These are phyloP conservation scores for Cercospora brassicicola DNA, from an alignment of 2,329 filamentous ascomycete species.

Conservation along the genomic window DNA sequence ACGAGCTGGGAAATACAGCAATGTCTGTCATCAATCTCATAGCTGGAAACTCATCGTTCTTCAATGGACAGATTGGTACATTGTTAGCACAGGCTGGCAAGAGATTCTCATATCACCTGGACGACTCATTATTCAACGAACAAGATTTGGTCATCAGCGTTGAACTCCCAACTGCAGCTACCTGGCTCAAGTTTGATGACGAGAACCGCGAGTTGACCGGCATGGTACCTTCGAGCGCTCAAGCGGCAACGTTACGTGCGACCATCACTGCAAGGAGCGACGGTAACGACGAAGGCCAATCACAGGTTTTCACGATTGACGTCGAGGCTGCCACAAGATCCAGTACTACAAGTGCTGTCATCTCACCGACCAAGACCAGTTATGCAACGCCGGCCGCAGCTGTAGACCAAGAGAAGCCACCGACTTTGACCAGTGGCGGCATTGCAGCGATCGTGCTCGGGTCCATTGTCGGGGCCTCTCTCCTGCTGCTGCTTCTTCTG, in stretches of 20 bases:
- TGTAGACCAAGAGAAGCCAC: background rate
- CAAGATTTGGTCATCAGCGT: conserved; percentile 47
- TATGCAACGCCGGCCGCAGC: conserved; percentile 5
- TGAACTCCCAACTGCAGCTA: conserved; percentile 45
- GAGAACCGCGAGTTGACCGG: conserved; percentile 50
- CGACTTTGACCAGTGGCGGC: conserved; percentile 23
- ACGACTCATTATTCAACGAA: conserved; percentile 45
- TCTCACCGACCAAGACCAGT: conserved; percentile 4
- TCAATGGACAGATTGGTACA: conserved; percentile 46
- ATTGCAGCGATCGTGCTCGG: conserved; percentile 41
- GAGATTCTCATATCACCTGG: conserved; percentile 51
- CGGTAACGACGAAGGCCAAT: conserved; percentile 36
- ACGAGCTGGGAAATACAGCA: conserved; percentile 61
- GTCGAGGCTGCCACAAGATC: conserved; percentile 30
- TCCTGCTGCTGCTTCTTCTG: conserved; percentile 30
- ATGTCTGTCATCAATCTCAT: conserved; percentile 53
- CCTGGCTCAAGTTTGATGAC: conserved; percentile 54
- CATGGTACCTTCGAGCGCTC: conserved; percentile 47
- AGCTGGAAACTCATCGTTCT: conserved; percentile 42
- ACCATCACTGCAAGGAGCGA: conserved; percentile 46
- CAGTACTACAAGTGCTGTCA: conserved; percentile 7
- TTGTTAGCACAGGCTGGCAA: conserved; percentile 53
- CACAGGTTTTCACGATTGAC: conserved; percentile 48
- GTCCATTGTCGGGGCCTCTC: conserved; percentile 32
- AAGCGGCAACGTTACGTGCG: conserved; percentile 44